Base-by-base conservation (phyloP, 2,329 filamentous ascomycete species). In the Ceratocystis variospora region DNA sequence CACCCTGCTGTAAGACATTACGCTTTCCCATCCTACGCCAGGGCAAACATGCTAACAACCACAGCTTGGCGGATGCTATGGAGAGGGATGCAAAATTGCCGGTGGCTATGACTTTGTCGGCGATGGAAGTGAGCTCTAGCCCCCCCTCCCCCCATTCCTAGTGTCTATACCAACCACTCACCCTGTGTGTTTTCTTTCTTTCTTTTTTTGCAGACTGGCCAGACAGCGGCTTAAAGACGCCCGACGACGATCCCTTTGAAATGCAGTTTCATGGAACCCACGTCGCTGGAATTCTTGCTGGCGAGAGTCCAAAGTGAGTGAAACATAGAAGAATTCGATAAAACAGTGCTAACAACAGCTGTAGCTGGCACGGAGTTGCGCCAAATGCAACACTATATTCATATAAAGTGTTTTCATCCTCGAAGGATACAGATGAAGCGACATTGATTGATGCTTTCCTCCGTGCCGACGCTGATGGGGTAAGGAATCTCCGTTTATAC, bases 161-260 rank as follows among this genome's bases (percentile, higher is more conserved):
- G 8, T 25, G n/a, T 44, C 59, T 15, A 10, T 28, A 61, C 19
- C 28, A 17, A 41, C n/a, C 46, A 19, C 50, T 65, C n/a, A 65
- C 50, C 31, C 5, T 19, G 6, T 15, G 37, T 41, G 28, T 41
- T 15, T 41, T 41, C 37, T 12, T 41, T 22, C 22, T 22, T 41
- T 15, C 3, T 33, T 37, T 15, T 7, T 61, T 65, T 48, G 25
- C 44, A 61, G 66, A 61, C 22, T 67, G 50, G 45, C 66, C 66
- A 1, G 61, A 67, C 22, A 44, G 77, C 76, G 68, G 74, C 71
- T 0, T 76, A 77, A 74, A 66, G 15, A 57, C 63, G 19, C 66
- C 69, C 15, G 66, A 70, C 25, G 63, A 63, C 1, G 79, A 83
- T 68, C 83, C 83, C 2, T 80, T 81, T 70, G 81, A 81, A 68